Evolutionary conservation across 2,329 filamentous ascomycete genomes (phyloP).

Genomic region (Penicillium digitatum): DNA sequence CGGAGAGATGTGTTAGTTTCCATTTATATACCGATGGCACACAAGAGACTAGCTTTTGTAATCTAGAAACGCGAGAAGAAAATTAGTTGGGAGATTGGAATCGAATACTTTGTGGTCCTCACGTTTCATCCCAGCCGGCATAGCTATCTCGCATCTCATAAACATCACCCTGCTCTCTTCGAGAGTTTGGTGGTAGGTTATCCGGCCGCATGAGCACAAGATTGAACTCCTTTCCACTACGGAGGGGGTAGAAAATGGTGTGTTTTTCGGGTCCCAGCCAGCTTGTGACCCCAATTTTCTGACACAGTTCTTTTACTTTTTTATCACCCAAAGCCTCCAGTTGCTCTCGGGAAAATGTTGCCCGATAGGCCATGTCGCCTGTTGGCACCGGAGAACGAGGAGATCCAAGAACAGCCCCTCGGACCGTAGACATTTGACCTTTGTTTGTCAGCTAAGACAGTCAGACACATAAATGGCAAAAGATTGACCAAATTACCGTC

Average conservation of each 20-base stretch:
- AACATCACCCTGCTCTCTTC: slow-evolving; percentile 47
- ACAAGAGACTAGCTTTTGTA: slow-evolving; percentile 38
- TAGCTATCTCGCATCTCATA: slow-evolving; percentile 59
- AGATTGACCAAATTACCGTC: slow-evolving; percentile 12
- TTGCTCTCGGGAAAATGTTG: slow-evolving; percentile 45
- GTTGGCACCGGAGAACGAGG: slow-evolving; percentile 51
- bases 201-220: slow-evolving; percentile 62
- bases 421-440: slow-evolving; percentile 17
- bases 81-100: not conserved
- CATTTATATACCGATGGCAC: slow-evolving; percentile 61
- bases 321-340: slow-evolving; percentile 44
- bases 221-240: slow-evolving; percentile 57
- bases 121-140: slow-evolving; percentile 56
- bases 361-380: slow-evolving; percentile 61
- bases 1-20: slow-evolving; percentile 53
- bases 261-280: slow-evolving; percentile 62
- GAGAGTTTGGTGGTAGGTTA: slow-evolving; percentile 26
- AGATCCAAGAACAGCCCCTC: slow-evolving; percentile 31
- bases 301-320: slow-evolving; percentile 45
- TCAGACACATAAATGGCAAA: not conserved
- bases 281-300: slow-evolving; percentile 50
- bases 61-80: not conserved
- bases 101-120: not conserved
- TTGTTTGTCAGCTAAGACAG: not conserved
- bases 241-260: slow-evolving; percentile 59